A percentile compares a stretch with the other conserved stretches of the same genome.
phyloP scores from a whole-genome alignment of 192 early-diverging fungal genomes.

The Backusella luteola region DNA sequence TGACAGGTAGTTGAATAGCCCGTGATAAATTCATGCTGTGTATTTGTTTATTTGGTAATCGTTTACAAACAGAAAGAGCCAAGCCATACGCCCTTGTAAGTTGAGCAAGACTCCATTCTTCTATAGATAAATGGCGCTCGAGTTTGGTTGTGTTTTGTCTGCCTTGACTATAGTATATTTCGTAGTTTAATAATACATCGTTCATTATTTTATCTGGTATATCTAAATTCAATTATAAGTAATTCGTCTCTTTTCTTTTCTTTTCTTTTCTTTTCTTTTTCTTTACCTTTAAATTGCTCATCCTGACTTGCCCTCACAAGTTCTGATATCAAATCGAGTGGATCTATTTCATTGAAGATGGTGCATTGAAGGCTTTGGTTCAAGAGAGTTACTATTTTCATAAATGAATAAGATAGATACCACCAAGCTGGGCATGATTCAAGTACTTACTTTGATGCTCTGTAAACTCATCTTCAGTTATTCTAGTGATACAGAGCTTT shows the following conservation, averaged over 20 bases:
- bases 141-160: background rate
- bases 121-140: background rate
- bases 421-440: background rate
- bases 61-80: slow-evolving; percentile 6
- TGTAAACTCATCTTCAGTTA: slow-evolving; percentile 11
- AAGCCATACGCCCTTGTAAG: slow-evolving; percentile 20
- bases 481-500: slow-evolving; percentile 20
- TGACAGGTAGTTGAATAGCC: slow-evolving; percentile 34
- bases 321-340: slow-evolving; percentile 31
- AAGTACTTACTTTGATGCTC: background rate
- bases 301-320: slow-evolving; percentile 13
- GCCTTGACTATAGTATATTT: slow-evolving; percentile 2
- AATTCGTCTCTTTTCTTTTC: background rate
- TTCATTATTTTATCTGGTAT: slow-evolving; percentile 14
- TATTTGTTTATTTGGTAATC: slow-evolving; percentile 17
- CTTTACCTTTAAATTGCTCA: slow-evolving; percentile 12
- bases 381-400: background rate
- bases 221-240: slow-evolving; percentile 10
- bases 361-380: background rate
- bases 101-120: slow-evolving; percentile 21
- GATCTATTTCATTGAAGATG: slow-evolving; percentile 25
- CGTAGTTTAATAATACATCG: slow-evolving; percentile 9
- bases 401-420: background rate
- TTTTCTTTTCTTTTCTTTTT: background rate
- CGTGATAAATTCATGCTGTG: slow-evolving; percentile 29